Evolutionary conservation across 805 yeast species (phyloP).

Genomic region (Danielia oregonensis): DNA sequence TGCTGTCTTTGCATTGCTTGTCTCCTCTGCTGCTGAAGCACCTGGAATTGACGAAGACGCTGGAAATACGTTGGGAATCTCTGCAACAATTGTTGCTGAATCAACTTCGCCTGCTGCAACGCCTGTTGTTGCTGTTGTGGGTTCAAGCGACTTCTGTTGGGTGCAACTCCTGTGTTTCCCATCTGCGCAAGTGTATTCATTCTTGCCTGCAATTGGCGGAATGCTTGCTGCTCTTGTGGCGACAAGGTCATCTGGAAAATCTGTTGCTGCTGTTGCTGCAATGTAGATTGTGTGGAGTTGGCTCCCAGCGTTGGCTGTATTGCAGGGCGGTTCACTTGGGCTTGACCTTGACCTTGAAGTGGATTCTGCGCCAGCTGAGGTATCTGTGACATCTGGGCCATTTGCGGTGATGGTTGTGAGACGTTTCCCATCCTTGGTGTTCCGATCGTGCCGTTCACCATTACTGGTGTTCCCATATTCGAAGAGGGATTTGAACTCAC

Average conservation of each 20-base stretch:
- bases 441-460: conserved; percentile 7
- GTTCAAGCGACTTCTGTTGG: conserved; percentile 38
- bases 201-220: conserved; percentile 36
- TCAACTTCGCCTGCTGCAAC: conserved; percentile 35
- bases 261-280: conserved; percentile 43
- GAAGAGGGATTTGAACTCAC: conserved; percentile 10
- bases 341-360: neutral
- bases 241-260: conserved; percentile 39
- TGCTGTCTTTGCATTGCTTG: conserved; percentile 14
- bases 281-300: conserved; percentile 14
- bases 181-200: conserved; percentile 39
- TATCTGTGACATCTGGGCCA: conserved; percentile 7
- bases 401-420: conserved; percentile 11
- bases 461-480: conserved; percentile 12
- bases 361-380: conserved; percentile 8
- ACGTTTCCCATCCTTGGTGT: conserved; percentile 8
- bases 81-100: conserved; percentile 36
- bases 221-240: conserved; percentile 40
- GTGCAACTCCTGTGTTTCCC: conserved; percentile 42
- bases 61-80: conserved; percentile 37
- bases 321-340: neutral
- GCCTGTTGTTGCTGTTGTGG: conserved; percentile 45
- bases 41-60: conserved; percentile 33
- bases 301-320: conserved; percentile 1
- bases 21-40: conserved; percentile 25